Evolutionary conservation across 2,329 filamentous ascomycete species (phyloP).

Genomic region (Alternaria atra): DNA sequence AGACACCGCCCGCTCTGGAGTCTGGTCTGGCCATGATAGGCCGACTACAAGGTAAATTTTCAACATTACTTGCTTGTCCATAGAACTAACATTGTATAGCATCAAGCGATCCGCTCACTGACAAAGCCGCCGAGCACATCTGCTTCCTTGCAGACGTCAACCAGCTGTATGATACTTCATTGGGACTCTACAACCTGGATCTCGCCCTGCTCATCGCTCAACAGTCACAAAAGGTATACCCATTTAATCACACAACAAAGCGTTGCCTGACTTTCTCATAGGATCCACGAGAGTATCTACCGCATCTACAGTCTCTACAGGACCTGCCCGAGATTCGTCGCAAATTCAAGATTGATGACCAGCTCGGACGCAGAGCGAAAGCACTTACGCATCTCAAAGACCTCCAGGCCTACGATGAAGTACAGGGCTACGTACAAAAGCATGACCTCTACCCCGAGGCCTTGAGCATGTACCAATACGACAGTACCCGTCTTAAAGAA

Average conservation of each 20-base stretch:
- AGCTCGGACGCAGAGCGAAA: constrained; percentile 78
- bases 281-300: constrained; percentile 93
- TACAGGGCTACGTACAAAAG: constrained; percentile 79
- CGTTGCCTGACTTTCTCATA: constrained; percentile 27
- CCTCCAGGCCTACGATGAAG: constrained; percentile 77
- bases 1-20: constrained; percentile 86
- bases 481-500: constrained; percentile 69
- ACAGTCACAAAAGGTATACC: constrained; percentile 79
- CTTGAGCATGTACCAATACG: constrained; percentile 84
- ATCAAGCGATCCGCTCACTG: constrained; percentile 68
- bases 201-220: constrained; percentile 91
- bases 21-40: constrained; percentile 83
- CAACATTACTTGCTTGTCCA: no score
- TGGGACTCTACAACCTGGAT: constrained; percentile 91
- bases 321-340: constrained; percentile 74
- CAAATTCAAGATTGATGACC: constrained; percentile 86
- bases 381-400: constrained; percentile 79
- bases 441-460: constrained; percentile 82
- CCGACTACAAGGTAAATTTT: constrained; percentile 63
- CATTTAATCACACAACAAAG: not conserved
- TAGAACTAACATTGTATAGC: constrained; percentile 23
- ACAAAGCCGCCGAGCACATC: constrained; percentile 93
- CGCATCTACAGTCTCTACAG: constrained; percentile 89
- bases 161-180: constrained; percentile 85
- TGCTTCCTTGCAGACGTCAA: constrained; percentile 97